Percentiles rank a stretch among this genome's conserved stretches.
Conservation (phyloP, 805 yeast genomes). For the Candida morakotiae region DNA sequence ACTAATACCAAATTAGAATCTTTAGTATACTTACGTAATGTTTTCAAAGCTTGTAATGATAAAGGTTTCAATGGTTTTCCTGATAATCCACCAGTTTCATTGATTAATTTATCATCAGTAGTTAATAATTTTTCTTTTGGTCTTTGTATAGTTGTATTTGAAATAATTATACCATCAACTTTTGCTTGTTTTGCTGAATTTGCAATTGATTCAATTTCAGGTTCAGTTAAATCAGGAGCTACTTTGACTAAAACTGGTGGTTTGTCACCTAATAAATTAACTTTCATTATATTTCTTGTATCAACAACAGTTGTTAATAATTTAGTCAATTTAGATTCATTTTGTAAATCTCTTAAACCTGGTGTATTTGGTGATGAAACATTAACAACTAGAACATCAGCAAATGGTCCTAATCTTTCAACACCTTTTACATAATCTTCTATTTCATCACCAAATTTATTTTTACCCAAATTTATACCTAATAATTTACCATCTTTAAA, state of each 20-base stretch:
- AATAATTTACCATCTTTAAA: slow-evolving; percentile 62
- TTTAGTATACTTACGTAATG: slow-evolving; percentile 73
- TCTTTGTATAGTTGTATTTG: slow-evolving; percentile 88
- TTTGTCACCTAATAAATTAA: slow-evolving; percentile 38
- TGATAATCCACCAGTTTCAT: slow-evolving; percentile 82
- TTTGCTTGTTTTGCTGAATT: slow-evolving; percentile 69
- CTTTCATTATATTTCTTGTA: slow-evolving; percentile 55
- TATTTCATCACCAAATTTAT: slow-evolving; percentile 87
- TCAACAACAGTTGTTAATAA: slow-evolving; percentile 62
- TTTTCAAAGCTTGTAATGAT: slow-evolving; percentile 65
- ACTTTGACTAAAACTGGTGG: slow-evolving; percentile 89
- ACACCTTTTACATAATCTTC: slow-evolving; percentile 85
- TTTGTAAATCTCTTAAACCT: slow-evolving; percentile 84
- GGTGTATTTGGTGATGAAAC: slow-evolving; percentile 97
- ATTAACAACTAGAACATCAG: slow-evolving; percentile 86
- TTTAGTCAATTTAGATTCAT: slow-evolving; percentile 64
- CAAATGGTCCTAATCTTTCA: slow-evolving; percentile 70
- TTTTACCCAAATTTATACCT: slow-evolving; percentile 87
- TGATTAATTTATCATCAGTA: slow-evolving; percentile 31
- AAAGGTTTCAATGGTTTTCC: slow-evolving; percentile 88
- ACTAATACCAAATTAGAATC: slow-evolving; percentile 69
- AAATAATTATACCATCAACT: slow-evolving; percentile 87
- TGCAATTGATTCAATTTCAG: slow-evolving; percentile 80
- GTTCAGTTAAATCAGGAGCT: slow-evolving; percentile 86
- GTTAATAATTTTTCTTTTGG: slow-evolving; percentile 57